Evolutionary conservation across 2,329 filamentous ascomycete genomes (phyloP).

Genomic region (Acarospora socialis): DNA sequence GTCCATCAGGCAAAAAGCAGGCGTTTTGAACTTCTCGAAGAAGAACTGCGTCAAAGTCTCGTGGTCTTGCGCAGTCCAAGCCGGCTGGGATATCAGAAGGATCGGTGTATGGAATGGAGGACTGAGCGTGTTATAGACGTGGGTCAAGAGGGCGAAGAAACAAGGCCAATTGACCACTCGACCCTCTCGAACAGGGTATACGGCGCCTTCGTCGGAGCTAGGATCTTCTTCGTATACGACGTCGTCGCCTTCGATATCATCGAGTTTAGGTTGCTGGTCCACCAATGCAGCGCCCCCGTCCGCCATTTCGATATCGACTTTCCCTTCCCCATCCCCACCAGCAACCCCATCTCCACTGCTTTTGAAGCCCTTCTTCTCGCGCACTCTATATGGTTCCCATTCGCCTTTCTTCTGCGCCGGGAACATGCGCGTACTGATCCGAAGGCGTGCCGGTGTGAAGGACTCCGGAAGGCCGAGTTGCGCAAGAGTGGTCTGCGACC

Average conservation of each 20-base stretch:
- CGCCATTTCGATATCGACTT: conserved; percentile 34
- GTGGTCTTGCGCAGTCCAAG: conserved; percentile 77
- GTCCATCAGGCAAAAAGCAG: conserved; percentile 81
- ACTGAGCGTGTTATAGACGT: conserved; percentile 79
- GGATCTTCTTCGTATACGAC: conserved; percentile 75
- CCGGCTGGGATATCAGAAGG: conserved; percentile 74
- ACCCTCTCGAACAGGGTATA: conserved; percentile 73
- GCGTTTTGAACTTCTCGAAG: conserved; percentile 94
- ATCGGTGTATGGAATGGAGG: conserved; percentile 91
- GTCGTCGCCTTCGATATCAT: conserved; percentile 39
- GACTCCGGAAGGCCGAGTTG: conserved; percentile 79
- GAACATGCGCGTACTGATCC: conserved; percentile 91
- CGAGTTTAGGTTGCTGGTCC: conserved; percentile 13
- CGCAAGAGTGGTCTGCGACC: conserved; percentile 79
- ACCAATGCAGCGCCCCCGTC: conserved; percentile 26
- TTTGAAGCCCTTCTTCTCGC: conserved; percentile 27
- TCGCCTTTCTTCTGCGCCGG: conserved; percentile 59
- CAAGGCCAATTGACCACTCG: conserved; percentile 81
- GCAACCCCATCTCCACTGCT: conserved; percentile 2
- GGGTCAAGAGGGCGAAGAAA: conserved; percentile 83
- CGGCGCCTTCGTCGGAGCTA: conserved; percentile 72
- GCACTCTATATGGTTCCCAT: conserved; percentile 70
- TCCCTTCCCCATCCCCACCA: conserved; percentile 13
- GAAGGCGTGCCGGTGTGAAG: conserved; percentile 79
- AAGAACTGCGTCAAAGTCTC: conserved; percentile 85